Conservation (phyloP, 2,329 filamentous ascomycete genomes). For the Colletotrichum tropicicola region DNA sequence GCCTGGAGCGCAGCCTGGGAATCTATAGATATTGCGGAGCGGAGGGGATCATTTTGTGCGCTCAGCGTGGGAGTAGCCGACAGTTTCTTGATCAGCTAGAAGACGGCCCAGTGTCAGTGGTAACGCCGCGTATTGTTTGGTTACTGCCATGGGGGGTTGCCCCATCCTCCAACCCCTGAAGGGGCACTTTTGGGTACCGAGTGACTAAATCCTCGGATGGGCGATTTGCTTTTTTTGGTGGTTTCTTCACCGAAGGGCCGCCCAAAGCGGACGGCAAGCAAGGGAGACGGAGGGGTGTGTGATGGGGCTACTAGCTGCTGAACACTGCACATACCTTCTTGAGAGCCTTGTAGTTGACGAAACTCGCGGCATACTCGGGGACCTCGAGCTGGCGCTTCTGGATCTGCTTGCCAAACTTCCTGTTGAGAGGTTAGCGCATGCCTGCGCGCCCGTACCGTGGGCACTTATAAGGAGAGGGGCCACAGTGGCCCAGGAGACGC, state of each 20-base stretch:
- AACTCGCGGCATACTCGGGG: conserved; percentile 98
- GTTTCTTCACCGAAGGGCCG: neutral
- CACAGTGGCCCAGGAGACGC: neutral
- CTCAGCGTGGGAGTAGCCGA: conserved; percentile 88
- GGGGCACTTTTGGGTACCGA: conserved; percentile 24
- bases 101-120: conserved; percentile 40
- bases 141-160: conserved; percentile 26
- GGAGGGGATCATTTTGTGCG: conserved; percentile 73
- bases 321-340: conserved; percentile 79
- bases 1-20: conserved; percentile 92
- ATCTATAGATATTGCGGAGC: conserved; percentile 63
- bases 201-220: conserved; percentile 12
- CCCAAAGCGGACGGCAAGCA: conserved; percentile 3
- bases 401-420: conserved; percentile 99
- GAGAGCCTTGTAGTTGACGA: conserved; percentile 98
- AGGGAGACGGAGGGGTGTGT: neutral
- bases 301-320: conserved; percentile 6
- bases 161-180: conserved; percentile 23
- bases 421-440: conserved; percentile 47
- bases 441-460: neutral
- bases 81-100: conserved; percentile 96
- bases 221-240: neutral
- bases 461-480: neutral
- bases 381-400: conserved; percentile 99
- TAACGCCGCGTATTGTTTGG: conserved; percentile 23